These are phyloP conservation scores for Neurospora pannonica DNA, from an alignment of 495 filamentous ascomycete species.

Conservation along the genomic window DNA sequence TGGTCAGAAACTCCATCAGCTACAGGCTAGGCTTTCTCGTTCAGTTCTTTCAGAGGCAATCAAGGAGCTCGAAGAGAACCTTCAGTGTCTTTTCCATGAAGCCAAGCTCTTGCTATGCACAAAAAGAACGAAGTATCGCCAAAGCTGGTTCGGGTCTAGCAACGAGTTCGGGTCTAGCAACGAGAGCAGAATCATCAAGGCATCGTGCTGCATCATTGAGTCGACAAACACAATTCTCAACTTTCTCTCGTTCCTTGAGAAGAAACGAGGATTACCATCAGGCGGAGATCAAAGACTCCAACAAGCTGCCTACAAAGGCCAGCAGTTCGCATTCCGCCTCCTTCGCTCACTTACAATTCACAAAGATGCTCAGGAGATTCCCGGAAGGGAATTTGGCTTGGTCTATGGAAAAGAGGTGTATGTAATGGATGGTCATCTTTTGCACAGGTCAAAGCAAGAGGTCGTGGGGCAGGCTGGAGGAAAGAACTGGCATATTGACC, in stretches of 20 bases:
- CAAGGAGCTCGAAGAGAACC: slow-evolving; percentile 4
- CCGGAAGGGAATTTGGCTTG: slow-evolving; percentile 7
- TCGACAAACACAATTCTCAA: slow-evolving; percentile 7
- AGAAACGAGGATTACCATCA: neutral
- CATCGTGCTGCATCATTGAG: slow-evolving; percentile 1
- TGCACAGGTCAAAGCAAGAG: slow-evolving; percentile 1
- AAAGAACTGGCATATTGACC: slow-evolving; percentile 4
- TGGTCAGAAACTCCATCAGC: neutral
- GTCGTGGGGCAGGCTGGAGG: neutral
- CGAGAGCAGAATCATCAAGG: slow-evolving; percentile 1
- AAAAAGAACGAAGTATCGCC: neutral
- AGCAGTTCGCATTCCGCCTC: neutral
- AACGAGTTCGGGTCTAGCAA: neutral
- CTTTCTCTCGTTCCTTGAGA: slow-evolving; percentile 4
- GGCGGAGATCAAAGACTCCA: slow-evolving; percentile 7
- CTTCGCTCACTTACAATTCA: slow-evolving; percentile 3
- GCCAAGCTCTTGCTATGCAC: slow-evolving; percentile 3
- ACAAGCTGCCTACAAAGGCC: slow-evolving; percentile 5
- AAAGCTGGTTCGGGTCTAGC: neutral
- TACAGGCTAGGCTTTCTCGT: neutral
- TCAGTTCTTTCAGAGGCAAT: slow-evolving; percentile 1
- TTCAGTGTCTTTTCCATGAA: slow-evolving; percentile 4
- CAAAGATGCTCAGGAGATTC: slow-evolving; percentile 1
- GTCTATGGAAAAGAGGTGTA: slow-evolving; percentile 3
- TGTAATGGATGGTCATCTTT: neutral